These are phyloP conservation scores for Akanthomyces uredinophilus DNA, from an alignment of 2,329 filamentous ascomycete genomes.

Conservation along the genomic window DNA sequence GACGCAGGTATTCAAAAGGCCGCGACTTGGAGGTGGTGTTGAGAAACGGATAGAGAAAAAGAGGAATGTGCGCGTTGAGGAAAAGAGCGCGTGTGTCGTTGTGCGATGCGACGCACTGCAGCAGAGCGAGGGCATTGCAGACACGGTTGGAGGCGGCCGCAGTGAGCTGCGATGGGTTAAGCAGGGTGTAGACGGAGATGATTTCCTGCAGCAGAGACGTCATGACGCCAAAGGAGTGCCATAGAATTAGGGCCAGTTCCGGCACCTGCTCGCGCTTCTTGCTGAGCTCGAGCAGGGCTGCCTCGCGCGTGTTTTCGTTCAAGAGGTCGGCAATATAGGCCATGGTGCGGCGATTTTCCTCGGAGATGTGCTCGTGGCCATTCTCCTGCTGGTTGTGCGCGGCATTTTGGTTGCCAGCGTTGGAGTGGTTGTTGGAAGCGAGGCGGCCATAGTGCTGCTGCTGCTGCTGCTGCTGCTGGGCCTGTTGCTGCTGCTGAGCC, in stretches of 20 bases:
- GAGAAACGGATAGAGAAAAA: constrained; percentile 96
- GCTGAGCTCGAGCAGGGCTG: constrained; percentile 88
- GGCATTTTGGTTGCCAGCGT: constrained; percentile 37
- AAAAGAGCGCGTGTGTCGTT: constrained; percentile 94
- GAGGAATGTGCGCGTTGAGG: constrained; percentile 89
- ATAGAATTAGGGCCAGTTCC: constrained; percentile 89
- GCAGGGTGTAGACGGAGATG: constrained; percentile 93
- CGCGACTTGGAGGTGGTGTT: constrained; percentile 98
- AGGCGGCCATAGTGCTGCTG: constrained; percentile 70
- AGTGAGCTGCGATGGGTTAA: constrained; percentile 95
- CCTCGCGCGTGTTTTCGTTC: constrained; percentile 80
- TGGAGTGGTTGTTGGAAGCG: constrained; percentile 55
- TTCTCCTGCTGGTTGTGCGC: constrained; percentile 45
- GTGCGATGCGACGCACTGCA: constrained; percentile 96
- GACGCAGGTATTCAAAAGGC: constrained; percentile 92
- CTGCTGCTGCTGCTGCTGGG: constrained; percentile 36
- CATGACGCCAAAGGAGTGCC: constrained; percentile 99
- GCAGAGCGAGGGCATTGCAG: constrained; percentile 90
- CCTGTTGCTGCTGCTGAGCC: constrained; percentile 36
- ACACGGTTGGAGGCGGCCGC: constrained; percentile 96
- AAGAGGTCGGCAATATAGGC: constrained; percentile 88
- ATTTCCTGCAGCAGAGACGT: constrained; percentile 96
- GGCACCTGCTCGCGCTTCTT: constrained; percentile 99
- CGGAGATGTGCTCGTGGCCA: constrained; percentile 65
- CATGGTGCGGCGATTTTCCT: constrained; percentile 90